Base-by-base conservation (phyloP, 2,329 filamentous ascomycete species). In the Orbilia ellipsospora region DNA sequence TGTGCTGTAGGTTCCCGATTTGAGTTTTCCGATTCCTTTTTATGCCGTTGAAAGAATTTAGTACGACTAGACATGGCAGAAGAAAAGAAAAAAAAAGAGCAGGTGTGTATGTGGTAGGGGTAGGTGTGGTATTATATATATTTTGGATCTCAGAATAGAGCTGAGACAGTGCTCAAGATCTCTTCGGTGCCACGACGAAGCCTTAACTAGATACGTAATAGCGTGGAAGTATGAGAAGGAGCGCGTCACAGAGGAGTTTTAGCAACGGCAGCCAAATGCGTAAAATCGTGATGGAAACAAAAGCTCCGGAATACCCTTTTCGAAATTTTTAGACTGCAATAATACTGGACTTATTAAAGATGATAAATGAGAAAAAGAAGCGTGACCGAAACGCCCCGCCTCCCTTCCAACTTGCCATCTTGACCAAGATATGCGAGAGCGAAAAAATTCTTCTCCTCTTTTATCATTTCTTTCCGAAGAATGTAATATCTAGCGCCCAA, bases 31-130 rank as follows among this genome's bases (percentile, higher is more conserved):
- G 56, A 62, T 28, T 50, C 63, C 70, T 74, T 74, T 56, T 65
- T 66, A 20, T 13, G 69, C 42, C 62, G 70, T 68, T 57, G 70
- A 40, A 74, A 74, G 28, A 74, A 10, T 59, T 74, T 74, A 68
- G 70, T 68, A 74, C 42, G 23, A 51, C 52, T 48, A 40, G 23
- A 51, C 70, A 74, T 74, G 54, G 50, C 44, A 44, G 50, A 52
- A 50, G 54, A 55, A 23, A 64, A 56, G 45, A 31, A 51, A 56
- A 31, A 51, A 56, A 57, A 63, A 55, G 26, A 18, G 1, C 31
- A 36, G 50, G 12, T 44, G 20, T 28, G 50, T 18, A 31, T 48
- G 8, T 1, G 42, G 51, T 42, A 50, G 69, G 50, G 48, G 44
- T 63, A 48, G 48, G 28, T 26, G 42, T 36, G 28, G 57, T 68